Base-by-base conservation (phyloP, 345 rosid genomes). In the Cochlearia excelsa region DNA sequence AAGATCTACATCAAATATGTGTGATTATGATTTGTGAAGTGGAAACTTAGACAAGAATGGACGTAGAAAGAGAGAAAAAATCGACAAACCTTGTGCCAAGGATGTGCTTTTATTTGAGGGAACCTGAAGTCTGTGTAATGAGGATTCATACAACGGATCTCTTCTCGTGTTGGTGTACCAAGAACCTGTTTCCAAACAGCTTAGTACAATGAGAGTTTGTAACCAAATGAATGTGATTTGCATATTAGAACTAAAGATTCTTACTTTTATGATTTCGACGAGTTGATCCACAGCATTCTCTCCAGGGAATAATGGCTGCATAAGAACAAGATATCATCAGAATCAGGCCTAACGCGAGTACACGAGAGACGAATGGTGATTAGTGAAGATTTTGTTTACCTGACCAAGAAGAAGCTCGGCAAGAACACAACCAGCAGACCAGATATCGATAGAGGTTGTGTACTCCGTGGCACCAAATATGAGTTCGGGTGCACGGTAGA, bases 261-360 rank as follows among this genome's bases (percentile, higher is more conserved):
- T n/a, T 61, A 89, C 97, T 80, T 86, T 89, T 54, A 89, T 89
- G n/a, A 89, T 86, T 84, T 89, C 97, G 45, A 89, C 97, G 37
- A 89, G 97, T 75, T 89, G 97, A 57, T 83, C 97, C n/a, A 89
- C 97, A 2, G 92, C 97, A 70, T 84, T 89, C 69, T 86, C 97
- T 74, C 97, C 97, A 0, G 97, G 97, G 59, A 89, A 89, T 6
- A 89, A 71, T 26, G 97, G 97, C 97, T 89, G 79, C 23, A 60
- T 42, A 54, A 5, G 67, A 59, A 43, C 39, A 7, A 0, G 1
- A 35, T 53, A 57, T 8, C 5, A 4, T 54, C 59, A 68, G 1
- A 9, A 47, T 1, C n/a, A 46, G 30, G 10, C 33, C 5, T 2
- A 0, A n/a, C n/a, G 4, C 0, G 3, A 34, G 7, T 38, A 8